Evolutionary conservation across 805 yeast species (phyloP), one percentile per base, ranked within the genome.

Genomic region (Candida peoriensis): DNA sequence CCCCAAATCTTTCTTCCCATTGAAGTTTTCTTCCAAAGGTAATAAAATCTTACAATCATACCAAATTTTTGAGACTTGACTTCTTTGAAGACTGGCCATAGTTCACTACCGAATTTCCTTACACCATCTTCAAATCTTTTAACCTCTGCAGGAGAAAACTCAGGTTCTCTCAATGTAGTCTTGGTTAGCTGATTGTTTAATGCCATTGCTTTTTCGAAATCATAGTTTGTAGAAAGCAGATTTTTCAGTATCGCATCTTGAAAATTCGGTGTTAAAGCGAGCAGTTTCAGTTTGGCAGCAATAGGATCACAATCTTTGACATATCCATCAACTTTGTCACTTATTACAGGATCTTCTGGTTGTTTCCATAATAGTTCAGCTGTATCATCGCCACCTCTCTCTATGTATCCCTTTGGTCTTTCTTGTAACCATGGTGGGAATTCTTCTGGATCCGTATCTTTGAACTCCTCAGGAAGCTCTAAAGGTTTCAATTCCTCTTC

Each of bases 1-100:
- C 86, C 95, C 95, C 97, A 85, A 13, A 87, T 82, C 27, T 55
- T 52, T 42, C 73, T 78, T 0, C 97, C 97, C 28, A 68, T 68
- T 20, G 72, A 63, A 0, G 95, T 81, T 55, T 89, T 89, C 58
- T 89, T 89, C 97, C 97, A 90, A 34, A 86, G 62, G 50, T 90
- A 90, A 51, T 87, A 90, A 54, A 70, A 88, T 38, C 97, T 61
- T 2, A 90, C 97, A 43, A 88, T 67, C 80, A 81, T 84, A 0
- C 89, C 73, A 36, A 77, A 63, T 0, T 87, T 64, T 47, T 84
- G 94, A 0, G 88, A 71, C 20, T 71, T 72, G n/a, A 90, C 93
- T 37, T 71, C 74, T 51, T 78, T 73, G 43, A 54, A 74, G 1
- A 86, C 89, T 1, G 81, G 86, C 52, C 76, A 78, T 20, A 93